Evolutionary conservation across 2,329 filamentous ascomycete genomes (phyloP).

Genomic region (Penicillium expansum): DNA sequence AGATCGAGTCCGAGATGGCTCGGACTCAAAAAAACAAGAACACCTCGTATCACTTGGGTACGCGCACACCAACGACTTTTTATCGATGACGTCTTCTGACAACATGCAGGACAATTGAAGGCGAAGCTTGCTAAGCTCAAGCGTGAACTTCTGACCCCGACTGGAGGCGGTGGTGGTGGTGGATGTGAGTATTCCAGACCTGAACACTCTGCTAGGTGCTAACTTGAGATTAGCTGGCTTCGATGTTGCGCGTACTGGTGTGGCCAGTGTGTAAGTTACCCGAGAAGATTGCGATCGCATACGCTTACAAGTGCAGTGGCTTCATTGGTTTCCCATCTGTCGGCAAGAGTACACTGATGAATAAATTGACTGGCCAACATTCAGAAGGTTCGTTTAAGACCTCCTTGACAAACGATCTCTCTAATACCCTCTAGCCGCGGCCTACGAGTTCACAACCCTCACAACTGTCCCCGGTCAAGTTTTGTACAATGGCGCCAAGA

Average conservation of each 20-base stretch:
- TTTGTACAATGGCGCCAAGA: constrained; percentile 90
- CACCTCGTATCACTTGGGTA: constrained; percentile 84
- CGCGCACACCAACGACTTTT: constrained; percentile 14
- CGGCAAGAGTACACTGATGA: constrained; percentile 98
- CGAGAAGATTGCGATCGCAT: neutral
- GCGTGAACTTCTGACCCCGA: constrained; percentile 86
- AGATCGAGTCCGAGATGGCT: constrained; percentile 97
- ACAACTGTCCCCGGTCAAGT: constrained; percentile 97
- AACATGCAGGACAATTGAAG: constrained; percentile 71
- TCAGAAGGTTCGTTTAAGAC: constrained; percentile 62
- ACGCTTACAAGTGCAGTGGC: constrained; percentile 48
- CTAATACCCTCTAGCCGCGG: constrained; percentile 59
- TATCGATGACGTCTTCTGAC: constrained; percentile 15
- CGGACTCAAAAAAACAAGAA: constrained; percentile 97
- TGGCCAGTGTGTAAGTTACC: constrained; percentile 72
- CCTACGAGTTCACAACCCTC: constrained; percentile 97
- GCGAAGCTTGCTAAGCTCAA: constrained; percentile 98
- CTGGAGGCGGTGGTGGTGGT: constrained; percentile 73
- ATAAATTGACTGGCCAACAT: constrained; percentile 87
- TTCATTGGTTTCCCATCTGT: constrained; percentile 99
- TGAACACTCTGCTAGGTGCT: constrained; percentile 11
- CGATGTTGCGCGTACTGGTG: constrained; percentile 95
- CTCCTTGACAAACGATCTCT: constrained; percentile 5
- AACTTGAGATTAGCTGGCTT: constrained; percentile 64
- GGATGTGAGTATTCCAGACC: constrained; percentile 49